Evolutionary conservation across 257 asterid genomes (phyloP), one percentile per base, ranked within the genome.

Genomic region (Solanum virginianum): DNA sequence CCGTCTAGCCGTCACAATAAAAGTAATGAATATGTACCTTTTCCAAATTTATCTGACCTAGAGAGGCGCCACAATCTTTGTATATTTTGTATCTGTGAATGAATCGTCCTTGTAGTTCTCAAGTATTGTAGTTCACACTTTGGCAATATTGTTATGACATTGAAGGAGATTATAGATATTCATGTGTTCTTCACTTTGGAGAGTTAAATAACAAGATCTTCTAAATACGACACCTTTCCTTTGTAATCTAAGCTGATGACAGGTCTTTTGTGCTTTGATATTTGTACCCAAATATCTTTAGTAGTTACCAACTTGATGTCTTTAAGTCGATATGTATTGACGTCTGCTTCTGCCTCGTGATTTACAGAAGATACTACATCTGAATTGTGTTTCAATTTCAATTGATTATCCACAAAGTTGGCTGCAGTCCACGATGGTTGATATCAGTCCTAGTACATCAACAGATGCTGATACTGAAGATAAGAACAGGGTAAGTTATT

Each of bases 381-480:
- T 53, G 29, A 79, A 26, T 16, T 79, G 65, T 53, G 65, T 53
- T 15, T 7, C 65, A 79, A 16, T 53, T 53, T 79, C 26, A 53
- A 79, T 79, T 26, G 82, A 79, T 79, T 16, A 26, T 18, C 82
- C 49, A 53, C 45, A 53, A 79, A 79, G 26, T 53, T 79, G 82
- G 65, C 49, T 17, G 17, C 53, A 26, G 49, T 29, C 65, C 65
- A 79, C 3, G 29, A 79, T 79, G 82, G 82, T 65, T 51, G 65
- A 79, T 53, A 29, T 89, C 91, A 95, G 98, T 92, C 97, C 95
- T 24, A 92, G 89, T 91, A 86, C 97, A 81, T 95, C 98, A 32
- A 92, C 97, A 22, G 99, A 96, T 89, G 99, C 97, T 10, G 98
- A 96, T 85, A 96, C 98, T 4, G 98, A 96, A 83, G 98, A 95